phyloP scores from a whole-genome alignment of 176 grass and related monocot genomes.

The Cymbopogon citratus region DNA sequence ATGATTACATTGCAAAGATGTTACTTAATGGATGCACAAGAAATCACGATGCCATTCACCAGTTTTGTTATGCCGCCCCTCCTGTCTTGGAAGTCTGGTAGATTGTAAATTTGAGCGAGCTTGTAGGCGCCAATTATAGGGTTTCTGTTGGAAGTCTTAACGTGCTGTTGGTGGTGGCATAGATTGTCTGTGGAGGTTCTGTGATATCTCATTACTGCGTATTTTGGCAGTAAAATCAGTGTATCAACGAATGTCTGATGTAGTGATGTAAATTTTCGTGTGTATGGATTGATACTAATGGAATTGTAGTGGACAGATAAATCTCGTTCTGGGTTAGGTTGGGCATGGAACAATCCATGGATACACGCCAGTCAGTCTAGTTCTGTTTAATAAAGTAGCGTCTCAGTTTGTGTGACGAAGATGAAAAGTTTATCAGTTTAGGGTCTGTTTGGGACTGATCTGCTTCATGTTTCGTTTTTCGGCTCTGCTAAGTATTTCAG shows the following conservation, averaged over 20 bases:
- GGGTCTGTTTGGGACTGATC: no score
- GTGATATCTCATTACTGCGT: neutral
- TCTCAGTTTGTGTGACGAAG: neutral
- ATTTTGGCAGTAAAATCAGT: neutral
- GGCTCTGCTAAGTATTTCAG: no score
- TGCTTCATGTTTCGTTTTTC: no score
- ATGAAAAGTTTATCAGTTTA: neutral
- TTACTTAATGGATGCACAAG: neutral
- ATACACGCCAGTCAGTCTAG: neutral
- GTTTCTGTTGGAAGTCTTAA: neutral
- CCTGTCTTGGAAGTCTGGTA: neutral
- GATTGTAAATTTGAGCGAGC: slow-evolving; percentile 22
- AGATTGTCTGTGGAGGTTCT: neutral
- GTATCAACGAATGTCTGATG: no score
- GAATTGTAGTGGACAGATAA: neutral
- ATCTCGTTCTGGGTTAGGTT: neutral
- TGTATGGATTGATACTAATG: neutral
- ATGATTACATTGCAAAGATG: slow-evolving; percentile 1
- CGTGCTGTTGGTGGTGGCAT: neutral
- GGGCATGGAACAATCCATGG: neutral
- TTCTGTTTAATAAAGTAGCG: neutral
- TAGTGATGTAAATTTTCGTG: neutral
- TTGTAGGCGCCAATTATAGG: slow-evolving; percentile 11
- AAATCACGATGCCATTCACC: neutral
- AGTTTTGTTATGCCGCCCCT: neutral